phyloP scores from a whole-genome alignment of 768 basidiomycete species.

The Pholiota conissans region DNA sequence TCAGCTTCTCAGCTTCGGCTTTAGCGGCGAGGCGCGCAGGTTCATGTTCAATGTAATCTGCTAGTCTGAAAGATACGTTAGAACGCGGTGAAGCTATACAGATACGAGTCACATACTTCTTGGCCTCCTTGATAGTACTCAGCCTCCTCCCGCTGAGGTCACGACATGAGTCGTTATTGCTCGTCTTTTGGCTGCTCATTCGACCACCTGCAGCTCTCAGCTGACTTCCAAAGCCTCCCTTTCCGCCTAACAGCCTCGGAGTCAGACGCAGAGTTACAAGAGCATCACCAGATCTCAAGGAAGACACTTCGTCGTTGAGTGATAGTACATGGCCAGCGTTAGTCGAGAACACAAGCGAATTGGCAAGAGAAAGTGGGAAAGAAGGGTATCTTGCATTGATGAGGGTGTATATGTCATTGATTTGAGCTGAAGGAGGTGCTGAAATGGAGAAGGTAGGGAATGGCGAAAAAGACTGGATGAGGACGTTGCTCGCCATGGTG shows the following conservation, averaged over 20 bases:
- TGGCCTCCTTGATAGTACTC: conserved; percentile 95
- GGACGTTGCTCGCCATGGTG: conserved; percentile 30
- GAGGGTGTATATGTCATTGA: conserved; percentile 30
- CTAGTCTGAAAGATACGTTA: conserved; percentile 50
- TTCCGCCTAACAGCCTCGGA: conserved; percentile 82
- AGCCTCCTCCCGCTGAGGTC: conserved; percentile 89
- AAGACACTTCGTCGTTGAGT: conserved; percentile 24
- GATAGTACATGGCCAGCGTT: conserved; percentile 35
- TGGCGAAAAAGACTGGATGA: conserved; percentile 34
- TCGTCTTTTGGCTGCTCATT: conserved; percentile 96
- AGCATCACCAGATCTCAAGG: conserved; percentile 20
- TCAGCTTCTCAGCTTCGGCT: conserved; percentile 75
- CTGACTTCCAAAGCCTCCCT: conserved; percentile 97
- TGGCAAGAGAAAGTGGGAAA: conserved; percentile 30
- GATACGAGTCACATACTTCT: conserved; percentile 57
- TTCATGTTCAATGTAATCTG: conserved; percentile 83
- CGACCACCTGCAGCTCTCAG: conserved; percentile 95
- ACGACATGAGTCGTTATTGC: conserved; percentile 91
- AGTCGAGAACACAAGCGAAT: conserved; percentile 35
- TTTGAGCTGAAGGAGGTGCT: conserved; percentile 26
- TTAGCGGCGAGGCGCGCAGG: conserved; percentile 79
- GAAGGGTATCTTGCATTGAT: conserved; percentile 35
- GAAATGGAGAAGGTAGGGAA: conserved; percentile 40
- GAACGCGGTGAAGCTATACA: not conserved
- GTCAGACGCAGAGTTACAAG: conserved; percentile 73